Percentiles rank a stretch among this genome's conserved stretches.
These are phyloP conservation scores for Coemansia asiatica DNA, from an alignment of 192 early-diverging fungal genomes.

Conservation along the genomic window DNA sequence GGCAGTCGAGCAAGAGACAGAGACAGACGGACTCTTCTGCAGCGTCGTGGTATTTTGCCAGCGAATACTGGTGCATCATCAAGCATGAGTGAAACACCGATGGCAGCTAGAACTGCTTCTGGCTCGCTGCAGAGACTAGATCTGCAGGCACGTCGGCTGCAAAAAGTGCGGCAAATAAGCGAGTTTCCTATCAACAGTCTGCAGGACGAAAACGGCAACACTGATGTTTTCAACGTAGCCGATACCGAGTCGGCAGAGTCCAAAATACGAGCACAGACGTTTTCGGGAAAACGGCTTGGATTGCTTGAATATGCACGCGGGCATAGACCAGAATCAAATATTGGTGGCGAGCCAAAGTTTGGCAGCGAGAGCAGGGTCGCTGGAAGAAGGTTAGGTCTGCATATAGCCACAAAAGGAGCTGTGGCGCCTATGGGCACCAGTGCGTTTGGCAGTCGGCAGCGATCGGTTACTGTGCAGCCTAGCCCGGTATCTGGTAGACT, in stretches of 20 bases:
- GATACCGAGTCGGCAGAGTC: neutral
- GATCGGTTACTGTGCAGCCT: conserved; percentile 5
- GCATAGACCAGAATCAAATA: neutral
- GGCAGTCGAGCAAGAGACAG: conserved; percentile 4
- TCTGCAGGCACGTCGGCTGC: too few relatives aligned
- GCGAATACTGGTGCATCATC: neutral
- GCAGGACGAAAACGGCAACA: neutral
- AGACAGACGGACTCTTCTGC: neutral
- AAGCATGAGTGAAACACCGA: neutral
- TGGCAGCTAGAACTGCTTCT: neutral
- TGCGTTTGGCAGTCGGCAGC: neutral
- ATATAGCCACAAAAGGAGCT: neutral
- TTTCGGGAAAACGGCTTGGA: neutral
- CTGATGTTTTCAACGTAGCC: neutral
- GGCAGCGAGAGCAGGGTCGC: neutral
- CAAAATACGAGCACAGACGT: conserved; percentile 4
- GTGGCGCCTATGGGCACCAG: neutral
- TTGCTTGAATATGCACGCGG: neutral
- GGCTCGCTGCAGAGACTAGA: neutral
- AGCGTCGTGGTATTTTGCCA: neutral
- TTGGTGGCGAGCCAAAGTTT: neutral
- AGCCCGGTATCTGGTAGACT: neutral
- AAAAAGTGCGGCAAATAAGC: neutral
- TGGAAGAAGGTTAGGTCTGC: neutral
- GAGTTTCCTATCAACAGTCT: conserved; percentile 1